These are phyloP conservation scores for Microbotryum lychnidis-dioicae DNA, from an alignment of 1,284 basidiomycete genomes.

Conservation along the genomic window DNA sequence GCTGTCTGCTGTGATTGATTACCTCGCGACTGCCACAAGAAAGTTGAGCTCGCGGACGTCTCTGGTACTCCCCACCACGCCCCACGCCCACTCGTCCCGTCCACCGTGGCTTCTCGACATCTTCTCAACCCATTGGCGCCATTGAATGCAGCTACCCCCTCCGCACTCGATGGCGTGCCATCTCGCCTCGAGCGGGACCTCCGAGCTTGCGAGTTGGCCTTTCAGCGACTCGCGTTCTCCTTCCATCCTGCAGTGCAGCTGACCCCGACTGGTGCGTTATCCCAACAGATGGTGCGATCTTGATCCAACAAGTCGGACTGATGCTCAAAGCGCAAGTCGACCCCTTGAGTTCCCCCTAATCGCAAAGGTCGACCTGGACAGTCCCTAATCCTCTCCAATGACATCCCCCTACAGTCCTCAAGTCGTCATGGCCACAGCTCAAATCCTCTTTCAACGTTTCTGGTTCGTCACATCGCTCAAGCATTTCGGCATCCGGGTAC, in stretches of 20 bases:
- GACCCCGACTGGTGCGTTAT: background rate
- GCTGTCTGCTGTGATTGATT: no score
- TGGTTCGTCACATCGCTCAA: slow-evolving; percentile 93
- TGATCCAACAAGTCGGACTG: slow-evolving; percentile 89
- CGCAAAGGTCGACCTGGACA: background rate
- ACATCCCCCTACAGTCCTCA: slow-evolving; percentile 61
- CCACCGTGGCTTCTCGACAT: slow-evolving; percentile 34
- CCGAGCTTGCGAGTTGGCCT: slow-evolving; percentile 64
- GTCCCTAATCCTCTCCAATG: background rate
- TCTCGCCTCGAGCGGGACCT: slow-evolving; percentile 73
- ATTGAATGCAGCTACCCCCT: slow-evolving; percentile 62
- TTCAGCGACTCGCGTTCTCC: background rate
- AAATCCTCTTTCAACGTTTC: slow-evolving; percentile 93
- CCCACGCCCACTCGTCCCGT: background rate
- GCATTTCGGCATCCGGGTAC: slow-evolving; percentile 80
- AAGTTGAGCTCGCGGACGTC: no score
- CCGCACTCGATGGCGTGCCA: slow-evolving; percentile 70
- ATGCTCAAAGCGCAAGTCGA: slow-evolving; percentile 71
- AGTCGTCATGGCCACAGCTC: slow-evolving; percentile 89
- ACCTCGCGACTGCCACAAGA: no score
- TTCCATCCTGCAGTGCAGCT: accelerated
- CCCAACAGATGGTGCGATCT: slow-evolving; percentile 46
- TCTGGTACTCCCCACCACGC: background rate
- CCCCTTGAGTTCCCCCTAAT: background rate
- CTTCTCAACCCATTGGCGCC: slow-evolving; percentile 77